Conservation (phyloP, 2,329 filamentous ascomycete species). For the Aspergillus novofumigatus region DNA sequence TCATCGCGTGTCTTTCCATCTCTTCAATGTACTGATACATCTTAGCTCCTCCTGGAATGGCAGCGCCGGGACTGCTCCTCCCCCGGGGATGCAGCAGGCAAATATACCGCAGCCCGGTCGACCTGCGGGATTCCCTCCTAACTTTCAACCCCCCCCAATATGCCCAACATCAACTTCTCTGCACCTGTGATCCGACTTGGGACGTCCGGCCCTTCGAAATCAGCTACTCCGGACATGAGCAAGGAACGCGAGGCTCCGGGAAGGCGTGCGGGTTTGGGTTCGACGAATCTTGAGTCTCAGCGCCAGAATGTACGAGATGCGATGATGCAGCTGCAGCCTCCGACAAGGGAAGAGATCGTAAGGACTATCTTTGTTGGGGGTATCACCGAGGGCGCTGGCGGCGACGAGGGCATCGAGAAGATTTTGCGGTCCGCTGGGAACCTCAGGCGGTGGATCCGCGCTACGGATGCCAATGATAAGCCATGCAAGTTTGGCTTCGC, state of each 20-base stretch:
- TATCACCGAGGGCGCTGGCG: conserved; percentile 72
- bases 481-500: conserved; percentile 89
- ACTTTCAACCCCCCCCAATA: conserved; percentile 87
- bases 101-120: conserved; percentile 71
- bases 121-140: conserved; percentile 73
- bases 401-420: conserved; percentile 73
- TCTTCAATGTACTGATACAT: conserved; percentile 15
- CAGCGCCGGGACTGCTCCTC: conserved; percentile 70
- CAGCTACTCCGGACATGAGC: conserved; percentile 43
- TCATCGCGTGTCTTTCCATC: neutral
- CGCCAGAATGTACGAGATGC: conserved; percentile 64
- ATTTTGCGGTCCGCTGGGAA: conserved; percentile 73
- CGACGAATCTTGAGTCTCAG: conserved; percentile 61
- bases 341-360: conserved; percentile 83
- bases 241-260: conserved; percentile 46
- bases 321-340: conserved; percentile 70
- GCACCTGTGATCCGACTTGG: conserved; percentile 93
- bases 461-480: conserved; percentile 73
- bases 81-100: conserved; percentile 72
- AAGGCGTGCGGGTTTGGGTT: conserved; percentile 56
- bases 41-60: conserved; percentile 71
- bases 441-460: conserved; percentile 80
- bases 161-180: conserved; percentile 98
- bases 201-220: conserved; percentile 64
- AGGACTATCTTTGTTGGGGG: conserved; percentile 87